phyloP scores from a whole-genome alignment of 163 green algal species.

The Chloromonas sp. region DNA sequence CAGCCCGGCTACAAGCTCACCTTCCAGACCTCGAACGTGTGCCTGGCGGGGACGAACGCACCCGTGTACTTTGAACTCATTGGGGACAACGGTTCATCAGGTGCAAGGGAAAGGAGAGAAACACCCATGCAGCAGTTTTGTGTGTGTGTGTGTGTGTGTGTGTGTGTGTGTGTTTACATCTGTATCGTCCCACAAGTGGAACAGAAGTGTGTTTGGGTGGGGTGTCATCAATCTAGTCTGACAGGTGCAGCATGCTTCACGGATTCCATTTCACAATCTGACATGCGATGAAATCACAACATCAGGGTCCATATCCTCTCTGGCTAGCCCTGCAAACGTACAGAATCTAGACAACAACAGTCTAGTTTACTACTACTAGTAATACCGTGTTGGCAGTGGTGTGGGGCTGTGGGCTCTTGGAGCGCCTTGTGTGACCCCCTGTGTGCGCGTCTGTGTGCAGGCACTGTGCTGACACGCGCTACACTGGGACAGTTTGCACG shows the following conservation, averaged over 20 bases:
- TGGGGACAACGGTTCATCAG: conserved; percentile 47
- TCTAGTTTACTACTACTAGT: too few species aligned
- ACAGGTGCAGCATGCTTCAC: not conserved
- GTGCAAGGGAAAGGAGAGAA: conserved; percentile 2
- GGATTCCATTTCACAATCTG: not conserved
- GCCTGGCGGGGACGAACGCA: conserved; percentile 35
- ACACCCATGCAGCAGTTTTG: not conserved
- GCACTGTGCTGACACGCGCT: conserved; percentile 7
- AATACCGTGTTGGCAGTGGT: too few species aligned
- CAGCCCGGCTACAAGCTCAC: conserved; percentile 50
- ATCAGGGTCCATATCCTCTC: not conserved
- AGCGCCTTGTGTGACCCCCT: too few species aligned
- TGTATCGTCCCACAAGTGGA: too few species aligned
- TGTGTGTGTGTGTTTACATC: too few species aligned
- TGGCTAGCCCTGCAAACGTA: too few species aligned
- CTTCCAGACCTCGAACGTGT: conserved; percentile 45
- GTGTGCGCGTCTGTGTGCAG: not conserved
- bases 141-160: too few species aligned
- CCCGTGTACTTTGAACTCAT: conserved; percentile 61
- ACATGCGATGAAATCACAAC: not conserved
- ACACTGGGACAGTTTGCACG: conserved; percentile 9
- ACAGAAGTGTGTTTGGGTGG: not conserved
- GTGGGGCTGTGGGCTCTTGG: too few species aligned
- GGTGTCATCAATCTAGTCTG: not conserved
- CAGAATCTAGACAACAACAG: too few species aligned